Conservation (phyloP, 1,284 basidiomycete genomes). For the Heliocybe sulcata region DNA sequence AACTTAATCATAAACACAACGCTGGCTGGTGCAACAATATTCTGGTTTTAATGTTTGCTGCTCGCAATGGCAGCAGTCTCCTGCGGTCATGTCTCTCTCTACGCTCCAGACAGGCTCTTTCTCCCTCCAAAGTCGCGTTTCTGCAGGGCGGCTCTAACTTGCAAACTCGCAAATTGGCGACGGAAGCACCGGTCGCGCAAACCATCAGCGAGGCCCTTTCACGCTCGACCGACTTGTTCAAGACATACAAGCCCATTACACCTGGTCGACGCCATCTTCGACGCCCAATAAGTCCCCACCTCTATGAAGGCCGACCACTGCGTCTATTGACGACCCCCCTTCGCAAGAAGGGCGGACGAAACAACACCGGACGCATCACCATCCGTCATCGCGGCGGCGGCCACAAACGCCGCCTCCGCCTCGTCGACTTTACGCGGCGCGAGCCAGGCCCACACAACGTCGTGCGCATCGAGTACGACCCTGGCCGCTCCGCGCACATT, state of each 20-base stretch:
- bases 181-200: constrained; percentile 21
- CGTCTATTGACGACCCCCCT: constrained; percentile 80
- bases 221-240: constrained; percentile 57
- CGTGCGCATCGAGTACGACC: constrained; percentile 95
- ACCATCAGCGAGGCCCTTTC: constrained; percentile 27
- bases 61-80: not conserved
- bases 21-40: too few relatives aligned
- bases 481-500: constrained; percentile 90
- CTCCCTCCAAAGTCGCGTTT: not conserved
- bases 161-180: constrained; percentile 21
- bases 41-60: constrained; percentile 2
- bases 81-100: constrained; percentile 1
- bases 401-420: constrained; percentile 80
- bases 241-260: constrained; percentile 86
- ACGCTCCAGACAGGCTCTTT: not conserved
- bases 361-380: constrained; percentile 81
- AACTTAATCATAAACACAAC: too few relatives aligned
- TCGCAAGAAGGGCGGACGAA: constrained; percentile 84
- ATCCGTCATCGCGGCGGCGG: constrained; percentile 89
- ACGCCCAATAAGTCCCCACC: constrained; percentile 73
- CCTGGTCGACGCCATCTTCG: constrained; percentile 86
- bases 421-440: constrained; percentile 81
- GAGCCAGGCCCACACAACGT: constrained; percentile 83
- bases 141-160: not conserved
- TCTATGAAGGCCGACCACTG: constrained; percentile 81